Evolutionary conservation across 768 basidiomycete species (phyloP).

Genomic region (Phylloporus sp.): DNA sequence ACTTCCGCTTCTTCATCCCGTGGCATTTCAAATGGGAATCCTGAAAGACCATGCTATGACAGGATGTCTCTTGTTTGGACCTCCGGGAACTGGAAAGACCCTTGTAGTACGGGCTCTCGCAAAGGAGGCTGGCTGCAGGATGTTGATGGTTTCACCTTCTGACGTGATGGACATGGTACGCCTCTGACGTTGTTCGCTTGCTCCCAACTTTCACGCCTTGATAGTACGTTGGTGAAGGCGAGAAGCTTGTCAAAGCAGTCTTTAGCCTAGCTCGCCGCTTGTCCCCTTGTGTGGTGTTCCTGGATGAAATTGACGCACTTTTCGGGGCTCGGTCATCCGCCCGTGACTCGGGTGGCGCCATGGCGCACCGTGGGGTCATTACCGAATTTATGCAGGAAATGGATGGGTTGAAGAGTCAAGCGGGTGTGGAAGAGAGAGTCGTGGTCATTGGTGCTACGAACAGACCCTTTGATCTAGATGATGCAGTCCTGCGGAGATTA

Average conservation of each 20-base stretch:
- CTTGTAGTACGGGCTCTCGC: constrained; percentile 86
- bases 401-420: constrained; percentile 77
- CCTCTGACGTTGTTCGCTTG: not conserved
- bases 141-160: constrained; percentile 86
- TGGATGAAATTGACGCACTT: constrained; percentile 93
- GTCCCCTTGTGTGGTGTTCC: constrained; percentile 89
- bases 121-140: constrained; percentile 89
- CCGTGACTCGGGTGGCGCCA: constrained; percentile 71
- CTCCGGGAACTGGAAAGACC: constrained; percentile 92
- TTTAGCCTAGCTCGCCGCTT: constrained; percentile 83
- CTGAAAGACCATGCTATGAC: constrained; percentile 89
- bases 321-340: constrained; percentile 82
- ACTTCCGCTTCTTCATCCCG: constrained; percentile 79
- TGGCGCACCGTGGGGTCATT: constrained; percentile 83
- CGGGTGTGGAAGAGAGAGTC: constrained; percentile 63
- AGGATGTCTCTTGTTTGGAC: constrained; percentile 89
- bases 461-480: constrained; percentile 84
- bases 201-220: constrained; percentile 4
- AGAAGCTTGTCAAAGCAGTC: constrained; percentile 84
- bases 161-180: constrained; percentile 95
- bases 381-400: constrained; percentile 97
- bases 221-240: constrained; percentile 86
- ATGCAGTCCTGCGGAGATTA: constrained; percentile 85
- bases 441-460: constrained; percentile 95
- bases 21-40: constrained; percentile 85